These are phyloP conservation scores for Chlorella sp. DNA, from an alignment of 139 green algal species.

Conservation along the genomic window DNA sequence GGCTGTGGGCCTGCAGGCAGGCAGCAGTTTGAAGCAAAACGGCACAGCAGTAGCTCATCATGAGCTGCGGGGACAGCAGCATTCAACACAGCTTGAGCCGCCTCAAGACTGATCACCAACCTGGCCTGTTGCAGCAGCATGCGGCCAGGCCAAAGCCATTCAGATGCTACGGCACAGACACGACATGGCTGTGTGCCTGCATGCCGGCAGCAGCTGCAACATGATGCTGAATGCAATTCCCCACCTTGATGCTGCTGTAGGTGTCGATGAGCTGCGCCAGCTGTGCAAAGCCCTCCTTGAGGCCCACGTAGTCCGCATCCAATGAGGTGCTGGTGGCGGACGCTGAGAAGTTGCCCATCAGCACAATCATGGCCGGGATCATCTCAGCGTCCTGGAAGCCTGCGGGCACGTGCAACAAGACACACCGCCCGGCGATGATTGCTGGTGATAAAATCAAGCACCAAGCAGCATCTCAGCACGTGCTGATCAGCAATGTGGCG, in stretches of 20 bases:
- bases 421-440: too few species aligned
- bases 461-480: too few species aligned
- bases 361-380: constrained; percentile 70
- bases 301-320: constrained; percentile 24
- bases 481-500: too few species aligned
- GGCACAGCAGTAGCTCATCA: neutral
- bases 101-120: neutral
- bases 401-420: too few species aligned
- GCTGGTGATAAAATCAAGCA: too few species aligned
- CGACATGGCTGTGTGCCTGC: neutral
- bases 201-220: neutral
- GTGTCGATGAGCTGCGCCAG: constrained; percentile 62
- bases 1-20: constrained; percentile 37
- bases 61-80: neutral
- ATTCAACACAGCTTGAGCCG: neutral
- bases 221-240: neutral
- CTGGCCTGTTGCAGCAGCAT: neutral
- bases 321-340: too few species aligned
- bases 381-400: constrained; percentile 58
- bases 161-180: neutral
- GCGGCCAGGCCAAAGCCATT: too few species aligned
- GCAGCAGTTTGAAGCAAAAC: neutral
- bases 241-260: constrained; percentile 56
- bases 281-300: constrained; percentile 57
- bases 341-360: constrained; percentile 91